Evolutionary conservation across 441 rosid species (phyloP), one percentile per base, ranked within the genome.

Genomic region (Pelargonium myrrhifolium): DNA sequence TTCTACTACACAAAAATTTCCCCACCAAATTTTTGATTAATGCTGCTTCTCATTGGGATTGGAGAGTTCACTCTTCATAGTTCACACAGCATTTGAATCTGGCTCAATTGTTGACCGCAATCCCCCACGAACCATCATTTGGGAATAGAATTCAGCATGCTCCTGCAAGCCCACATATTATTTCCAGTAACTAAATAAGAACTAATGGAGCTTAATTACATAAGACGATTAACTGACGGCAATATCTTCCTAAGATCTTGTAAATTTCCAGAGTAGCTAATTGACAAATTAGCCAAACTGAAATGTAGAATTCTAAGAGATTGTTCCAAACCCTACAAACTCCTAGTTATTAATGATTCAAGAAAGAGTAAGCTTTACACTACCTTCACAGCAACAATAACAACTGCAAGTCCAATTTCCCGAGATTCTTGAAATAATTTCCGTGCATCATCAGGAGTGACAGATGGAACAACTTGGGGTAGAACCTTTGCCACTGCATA

Each of bases 331-430:
- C 31, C 31, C 31, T 28, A 28, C 31, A 28, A 28, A 28, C 31
- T 28, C 31, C 31, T 28, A 28, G 31, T 28, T 28, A 28, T 28
- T 28, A 28, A 28, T 28, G 31, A 28, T 1, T 28, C 2, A 28
- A 28, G 3, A 28, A 28, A 28, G 31, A 28, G 31, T 28, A 28
- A 28, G 31, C 31, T 28, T 28, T 28, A 28, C 31, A 28, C 3
- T 69, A 72, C 78, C 81, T 78, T 78, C 56, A 78, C 78, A 0
- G 78, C 65, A 24, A 78, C 76, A 15, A 78, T 69, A 22, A 78
- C 76, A 64, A 75, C 68, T 0, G 74, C 76, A 12, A 53, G 53
- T 35, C 81, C 78, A 31, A 69, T 67, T 67, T 75, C 76, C 12
- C 67, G 66, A 0, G 81, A 75, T 12, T 40, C 66, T 7, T 69